Base-by-base conservation (phyloP, 2,329 filamentous ascomycete genomes). In the Endoconidiophora laricicola region DNA sequence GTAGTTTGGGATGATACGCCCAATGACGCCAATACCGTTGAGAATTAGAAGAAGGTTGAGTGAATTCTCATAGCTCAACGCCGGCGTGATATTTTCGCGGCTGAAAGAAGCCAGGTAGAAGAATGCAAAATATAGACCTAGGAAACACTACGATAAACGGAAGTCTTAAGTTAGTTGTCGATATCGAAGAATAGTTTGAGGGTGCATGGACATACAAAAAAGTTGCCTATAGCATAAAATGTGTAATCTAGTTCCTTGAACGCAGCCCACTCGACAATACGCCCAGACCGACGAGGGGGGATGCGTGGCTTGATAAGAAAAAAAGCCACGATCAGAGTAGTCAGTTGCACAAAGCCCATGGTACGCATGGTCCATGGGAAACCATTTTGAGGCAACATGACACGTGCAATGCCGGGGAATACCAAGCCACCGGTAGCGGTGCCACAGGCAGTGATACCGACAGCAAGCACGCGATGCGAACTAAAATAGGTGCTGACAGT, bases 401-500 rank as follows among this genome's bases (percentile, higher is more conserved):
- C 42, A 16, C 54, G 49, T 3, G 54, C 52, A 48, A 55, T 55
- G 18, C 46, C 42, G 12, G 77, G 76, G 57, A 76, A 80, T 6
- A 80, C 60, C 2, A 79, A 63, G 2, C 76, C 75, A 9, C 76
- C 76, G 7, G 79, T 69, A 18, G 71, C 73, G 48, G 71, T 74
- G 7, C 80, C 80, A 20, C 69, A 69, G 0, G 78, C 76, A 1
- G 72, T 69, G 18, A 83, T 61, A 12, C 79, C 80, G 47, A 83
- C 71, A 7, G 74, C 79, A 2, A 83, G 61, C 0, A 72, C 70
- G 43, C 76, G 68, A 54, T 67, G 72, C 42, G 63, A 68, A 49
- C 63, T 65, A 58, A 83, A 84, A 57, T 84, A 85, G 9, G 80
- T 79, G 3, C 79, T 74, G 2, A 84, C 64, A 3, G 81, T 72